Percentiles rank a stretch among this genome's conserved stretches.
These are phyloP conservation scores for Thyridium curvatum DNA, from an alignment of 2,329 filamentous ascomycete genomes.

Conservation along the genomic window DNA sequence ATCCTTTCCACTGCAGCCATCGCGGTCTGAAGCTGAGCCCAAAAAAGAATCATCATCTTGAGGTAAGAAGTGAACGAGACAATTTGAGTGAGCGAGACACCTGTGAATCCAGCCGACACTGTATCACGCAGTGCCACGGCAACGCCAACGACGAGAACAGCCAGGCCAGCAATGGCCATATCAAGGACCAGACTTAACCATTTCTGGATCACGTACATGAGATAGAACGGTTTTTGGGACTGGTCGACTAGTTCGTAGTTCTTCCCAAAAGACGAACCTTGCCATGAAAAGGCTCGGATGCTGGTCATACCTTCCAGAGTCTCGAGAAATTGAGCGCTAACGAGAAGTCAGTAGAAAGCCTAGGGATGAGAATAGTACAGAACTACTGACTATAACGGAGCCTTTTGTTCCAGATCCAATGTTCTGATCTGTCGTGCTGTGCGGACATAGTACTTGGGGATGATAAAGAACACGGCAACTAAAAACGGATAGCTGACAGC, in stretches of 20 bases:
- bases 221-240: slow-evolving; percentile 51
- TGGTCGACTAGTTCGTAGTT: slow-evolving; percentile 42
- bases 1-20: slow-evolving; percentile 17
- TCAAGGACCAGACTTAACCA: slow-evolving; percentile 39
- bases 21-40: slow-evolving; percentile 17
- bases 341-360: no score
- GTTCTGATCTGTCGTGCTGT: slow-evolving; percentile 46
- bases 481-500: slow-evolving; percentile 36
- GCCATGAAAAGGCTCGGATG: slow-evolving; percentile 50
- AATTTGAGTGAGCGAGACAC: slow-evolving; percentile 23
- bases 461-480: slow-evolving; percentile 28
- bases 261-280: slow-evolving; percentile 30
- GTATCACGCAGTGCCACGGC: slow-evolving; percentile 22
- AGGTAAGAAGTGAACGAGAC: slow-evolving; percentile 13
- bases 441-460: slow-evolving; percentile 44
- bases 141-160: slow-evolving; percentile 26
- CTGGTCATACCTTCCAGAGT: slow-evolving; percentile 39
- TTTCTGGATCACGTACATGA: slow-evolving; percentile 49
- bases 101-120: slow-evolving; percentile 20
- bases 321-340: slow-evolving; percentile 30
- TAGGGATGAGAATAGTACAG: no score
- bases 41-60: slow-evolving; percentile 13
- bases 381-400: slow-evolving; percentile 30
- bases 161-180: slow-evolving; percentile 27
- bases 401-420: slow-evolving; percentile 46